Evolutionary conservation across 306 rosid genomes (phyloP).

Genomic region (Oemleria cerasiformis): DNA sequence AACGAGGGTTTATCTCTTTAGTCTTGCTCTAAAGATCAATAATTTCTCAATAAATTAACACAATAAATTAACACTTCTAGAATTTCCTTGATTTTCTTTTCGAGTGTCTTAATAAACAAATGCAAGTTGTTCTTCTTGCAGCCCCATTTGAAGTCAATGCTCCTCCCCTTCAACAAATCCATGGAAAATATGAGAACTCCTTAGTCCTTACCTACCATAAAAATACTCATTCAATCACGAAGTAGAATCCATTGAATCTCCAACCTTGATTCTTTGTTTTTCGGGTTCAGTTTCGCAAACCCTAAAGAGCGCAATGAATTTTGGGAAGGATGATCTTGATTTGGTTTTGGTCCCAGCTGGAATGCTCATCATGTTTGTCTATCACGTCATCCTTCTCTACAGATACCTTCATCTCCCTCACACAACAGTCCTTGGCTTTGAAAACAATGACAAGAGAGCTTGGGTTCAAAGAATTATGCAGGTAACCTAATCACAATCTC

Average conservation of each 20-base stretch:
- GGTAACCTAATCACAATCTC: conserved; percentile 26
- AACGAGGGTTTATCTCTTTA: neutral
- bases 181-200: neutral
- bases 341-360: conserved; percentile 68
- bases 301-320: conserved; percentile 32
- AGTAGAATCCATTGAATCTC: neutral
- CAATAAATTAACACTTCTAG: neutral
- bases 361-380: conserved; percentile 59
- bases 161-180: neutral
- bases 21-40: neutral
- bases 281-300: neutral
- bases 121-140: neutral
- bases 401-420: conserved; percentile 59
- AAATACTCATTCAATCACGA: neutral
- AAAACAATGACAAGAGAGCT: conserved; percentile 61
- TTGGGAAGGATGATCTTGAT: conserved; percentile 62
- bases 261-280: neutral
- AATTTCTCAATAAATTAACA: neutral
- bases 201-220: neutral
- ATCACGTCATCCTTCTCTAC: conserved; percentile 62
- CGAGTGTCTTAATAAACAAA: neutral
- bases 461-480: conserved; percentile 78
- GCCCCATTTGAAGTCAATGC: conserved; percentile 20
- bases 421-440: conserved; percentile 69
- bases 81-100: neutral